A percentile compares a stretch with the other conserved stretches of the same genome.
phyloP scores from a whole-genome alignment of 148 eudicot genomes.

The Silene conica region DNA sequence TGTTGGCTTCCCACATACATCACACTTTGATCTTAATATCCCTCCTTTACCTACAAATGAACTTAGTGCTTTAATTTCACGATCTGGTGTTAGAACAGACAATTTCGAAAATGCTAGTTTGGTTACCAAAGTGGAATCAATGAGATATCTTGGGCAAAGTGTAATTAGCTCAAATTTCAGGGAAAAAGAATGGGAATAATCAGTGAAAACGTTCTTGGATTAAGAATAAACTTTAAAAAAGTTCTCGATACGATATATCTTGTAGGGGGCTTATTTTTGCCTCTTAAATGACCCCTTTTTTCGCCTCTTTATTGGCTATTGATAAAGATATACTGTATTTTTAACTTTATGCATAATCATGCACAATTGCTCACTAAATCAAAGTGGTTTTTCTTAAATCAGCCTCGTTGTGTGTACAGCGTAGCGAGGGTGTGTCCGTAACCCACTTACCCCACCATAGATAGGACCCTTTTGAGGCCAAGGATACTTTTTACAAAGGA shows the following conservation, averaged over 20 bases:
- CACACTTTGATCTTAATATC: constrained; percentile 56
- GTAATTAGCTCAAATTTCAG: not conserved
- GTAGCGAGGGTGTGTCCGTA: not conserved
- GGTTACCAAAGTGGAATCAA: not conserved
- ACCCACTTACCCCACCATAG: not conserved
- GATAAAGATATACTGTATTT: too few species aligned
- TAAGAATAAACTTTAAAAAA: not conserved
- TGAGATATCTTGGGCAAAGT: not conserved
- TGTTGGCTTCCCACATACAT: constrained; percentile 58
- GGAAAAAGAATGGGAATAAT: not conserved
- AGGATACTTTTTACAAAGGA: not conserved
- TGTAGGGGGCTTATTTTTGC: not conserved
- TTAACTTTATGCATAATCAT: too few species aligned
- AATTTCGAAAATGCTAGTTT: not conserved
- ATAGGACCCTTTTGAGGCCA: not conserved
- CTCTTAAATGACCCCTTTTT: too few species aligned
- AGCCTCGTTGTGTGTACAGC: not conserved
- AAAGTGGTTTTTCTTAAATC: not conserved
- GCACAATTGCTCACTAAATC: too few species aligned
- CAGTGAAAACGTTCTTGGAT: too few species aligned
- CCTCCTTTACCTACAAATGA: constrained; percentile 42
- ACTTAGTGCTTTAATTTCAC: not conserved
- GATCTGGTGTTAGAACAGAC: not conserved
- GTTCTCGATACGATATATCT: not conserved
- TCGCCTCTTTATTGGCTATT: too few species aligned